Percentiles rank a stretch among this genome's conserved stretches.
Conservation (phyloP, 768 basidiomycete species). For the Termitomyces sp. region DNA sequence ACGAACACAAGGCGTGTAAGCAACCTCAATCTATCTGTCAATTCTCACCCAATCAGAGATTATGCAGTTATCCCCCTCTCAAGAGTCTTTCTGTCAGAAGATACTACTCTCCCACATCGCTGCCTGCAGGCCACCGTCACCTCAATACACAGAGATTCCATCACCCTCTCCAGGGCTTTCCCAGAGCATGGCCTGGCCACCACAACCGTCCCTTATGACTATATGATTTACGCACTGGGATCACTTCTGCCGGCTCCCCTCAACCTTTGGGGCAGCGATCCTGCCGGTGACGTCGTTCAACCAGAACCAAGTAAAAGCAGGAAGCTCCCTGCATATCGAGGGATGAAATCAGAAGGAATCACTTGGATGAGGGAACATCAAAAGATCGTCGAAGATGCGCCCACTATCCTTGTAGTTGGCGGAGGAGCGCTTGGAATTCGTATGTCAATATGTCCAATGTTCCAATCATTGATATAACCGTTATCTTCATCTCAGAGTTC, state of each 20-base stretch:
- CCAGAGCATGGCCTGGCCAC: constrained; percentile 36
- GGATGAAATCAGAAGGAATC: constrained; percentile 43
- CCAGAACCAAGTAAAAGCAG: not conserved
- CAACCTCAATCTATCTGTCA: not conserved
- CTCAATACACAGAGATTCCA: constrained; percentile 28
- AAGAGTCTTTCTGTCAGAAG: constrained; percentile 33
- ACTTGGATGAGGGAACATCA: constrained; percentile 49
- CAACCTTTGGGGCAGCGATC: constrained; percentile 40
- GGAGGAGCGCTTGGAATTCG: constrained; percentile 73
- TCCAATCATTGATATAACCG: not conserved
- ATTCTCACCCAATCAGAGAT: not conserved
- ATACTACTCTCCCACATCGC: constrained; percentile 23
- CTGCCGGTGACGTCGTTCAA: constrained; percentile 7
- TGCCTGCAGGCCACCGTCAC: constrained; percentile 40
- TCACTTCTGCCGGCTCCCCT: constrained; percentile 50
- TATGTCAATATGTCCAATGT: constrained; percentile 24
- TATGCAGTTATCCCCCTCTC: constrained; percentile 48
- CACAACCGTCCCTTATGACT: constrained; percentile 42
- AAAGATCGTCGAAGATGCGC: constrained; percentile 35
- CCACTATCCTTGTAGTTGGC: constrained; percentile 58
- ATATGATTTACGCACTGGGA: constrained; percentile 56
- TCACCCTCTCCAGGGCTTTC: constrained; percentile 43
- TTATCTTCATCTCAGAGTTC: constrained; percentile 39
- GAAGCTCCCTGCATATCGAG: constrained; percentile 24
- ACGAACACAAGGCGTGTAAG: constrained; percentile 63